These are phyloP conservation scores for Chlorella ohadii DNA, from an alignment of 139 green algal genomes.

Conservation along the genomic window DNA sequence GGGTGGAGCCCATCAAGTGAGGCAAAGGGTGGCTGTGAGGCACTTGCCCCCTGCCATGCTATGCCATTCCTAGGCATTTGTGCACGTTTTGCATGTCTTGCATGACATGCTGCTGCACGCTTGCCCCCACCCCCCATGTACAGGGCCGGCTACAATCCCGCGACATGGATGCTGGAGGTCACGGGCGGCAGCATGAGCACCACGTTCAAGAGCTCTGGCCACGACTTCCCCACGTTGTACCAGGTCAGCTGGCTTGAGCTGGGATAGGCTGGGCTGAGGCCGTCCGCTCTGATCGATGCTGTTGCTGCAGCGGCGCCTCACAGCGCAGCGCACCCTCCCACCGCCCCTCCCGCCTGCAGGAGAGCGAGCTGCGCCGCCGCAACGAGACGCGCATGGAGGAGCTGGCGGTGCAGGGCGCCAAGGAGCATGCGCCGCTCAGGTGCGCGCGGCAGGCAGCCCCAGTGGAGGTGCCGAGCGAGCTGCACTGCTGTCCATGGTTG, in stretches of 20 bases:
- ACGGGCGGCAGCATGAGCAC: slow-evolving; percentile 56
- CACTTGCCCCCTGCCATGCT: no score
- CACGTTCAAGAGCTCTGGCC: slow-evolving; percentile 29
- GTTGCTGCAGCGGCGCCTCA: no score
- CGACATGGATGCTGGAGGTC: slow-evolving; percentile 65
- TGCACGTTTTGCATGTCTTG: no score
- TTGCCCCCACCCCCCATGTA: no score
- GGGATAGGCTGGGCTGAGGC: no score
- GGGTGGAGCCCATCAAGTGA: slow-evolving; percentile 53
- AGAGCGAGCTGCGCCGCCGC: slow-evolving; percentile 38
- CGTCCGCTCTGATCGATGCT: no score
- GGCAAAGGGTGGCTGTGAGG: no score
- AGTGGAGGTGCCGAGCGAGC: not conserved
- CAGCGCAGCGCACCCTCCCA: no score
- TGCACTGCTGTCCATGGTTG: no score
- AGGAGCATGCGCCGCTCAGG: slow-evolving; percentile 37
- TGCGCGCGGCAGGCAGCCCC: not conserved
- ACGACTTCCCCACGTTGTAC: slow-evolving; percentile 59
- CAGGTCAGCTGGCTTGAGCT: slow-evolving; percentile 24
- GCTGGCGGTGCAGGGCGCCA: slow-evolving; percentile 28
- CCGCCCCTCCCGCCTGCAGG: slow-evolving; percentile 43
- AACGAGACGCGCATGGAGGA: slow-evolving; percentile 38
- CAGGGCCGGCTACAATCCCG: slow-evolving; percentile 52
- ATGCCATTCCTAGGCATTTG: no score
- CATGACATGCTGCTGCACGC: no score